Conservation (phyloP, 1,284 basidiomycete genomes). For the Cerioporus squamosus region DNA sequence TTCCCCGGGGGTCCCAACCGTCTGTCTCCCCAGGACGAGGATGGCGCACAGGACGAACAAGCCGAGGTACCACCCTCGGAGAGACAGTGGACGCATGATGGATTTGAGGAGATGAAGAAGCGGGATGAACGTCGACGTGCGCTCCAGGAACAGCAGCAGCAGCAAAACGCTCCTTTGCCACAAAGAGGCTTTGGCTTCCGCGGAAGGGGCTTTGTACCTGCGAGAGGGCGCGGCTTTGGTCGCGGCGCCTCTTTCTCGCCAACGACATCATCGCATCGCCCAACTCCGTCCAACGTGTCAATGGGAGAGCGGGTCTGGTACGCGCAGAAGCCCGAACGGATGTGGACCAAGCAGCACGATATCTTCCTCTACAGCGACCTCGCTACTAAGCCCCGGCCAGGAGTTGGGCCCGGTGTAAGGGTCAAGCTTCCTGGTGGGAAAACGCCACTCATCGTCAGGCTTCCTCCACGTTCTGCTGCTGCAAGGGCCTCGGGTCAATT, state of each 20-base stretch:
- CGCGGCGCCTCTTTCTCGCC: conserved; percentile 32
- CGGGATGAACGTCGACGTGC: conserved; percentile 63
- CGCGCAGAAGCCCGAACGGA: conserved; percentile 72
- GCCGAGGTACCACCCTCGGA: conserved; percentile 61
- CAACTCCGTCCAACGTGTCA: conserved; percentile 34
- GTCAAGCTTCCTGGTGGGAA: conserved; percentile 61
- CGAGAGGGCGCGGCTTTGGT: conserved; percentile 45
- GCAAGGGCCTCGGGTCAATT: conserved; percentile 8
- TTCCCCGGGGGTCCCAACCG: conserved; percentile 20
- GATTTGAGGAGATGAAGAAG: conserved; percentile 82
- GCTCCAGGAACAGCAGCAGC: conserved; percentile 24
- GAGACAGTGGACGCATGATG: conserved; percentile 78
- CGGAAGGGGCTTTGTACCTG: conserved; percentile 41
- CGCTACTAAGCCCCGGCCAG: conserved; percentile 56
- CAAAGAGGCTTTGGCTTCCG: conserved; percentile 40
- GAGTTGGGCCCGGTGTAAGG: conserved; percentile 55
- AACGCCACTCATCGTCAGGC: conserved; percentile 35
- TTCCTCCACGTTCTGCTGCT: conserved; percentile 25
- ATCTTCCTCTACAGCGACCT: conserved; percentile 68
- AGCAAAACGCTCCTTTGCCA: conserved; percentile 33
- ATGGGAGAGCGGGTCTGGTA: conserved; percentile 61
- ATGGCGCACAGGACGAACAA: conserved; percentile 14
- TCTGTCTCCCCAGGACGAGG: conserved; percentile 18
- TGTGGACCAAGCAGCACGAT: conserved; percentile 82
- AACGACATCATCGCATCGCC: conserved; percentile 26